Percentiles rank a stretch among this genome's conserved stretches.
These are phyloP conservation scores for Heliocybe sulcata DNA, from an alignment of 1,284 basidiomycete species.

Conservation along the genomic window DNA sequence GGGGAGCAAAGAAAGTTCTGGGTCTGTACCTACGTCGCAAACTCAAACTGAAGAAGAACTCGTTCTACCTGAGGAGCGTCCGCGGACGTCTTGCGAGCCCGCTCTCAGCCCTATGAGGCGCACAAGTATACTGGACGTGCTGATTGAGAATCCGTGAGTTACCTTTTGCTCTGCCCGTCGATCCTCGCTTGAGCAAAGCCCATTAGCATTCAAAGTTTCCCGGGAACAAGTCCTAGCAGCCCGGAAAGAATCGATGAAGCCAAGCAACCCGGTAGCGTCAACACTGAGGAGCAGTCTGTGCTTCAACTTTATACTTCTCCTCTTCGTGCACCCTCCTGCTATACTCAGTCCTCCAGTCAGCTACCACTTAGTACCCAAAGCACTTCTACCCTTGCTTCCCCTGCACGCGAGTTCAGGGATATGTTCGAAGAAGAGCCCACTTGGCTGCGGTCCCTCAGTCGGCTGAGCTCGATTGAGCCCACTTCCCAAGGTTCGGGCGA, in stretches of 20 bases:
- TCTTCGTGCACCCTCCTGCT: neutral
- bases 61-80: neutral
- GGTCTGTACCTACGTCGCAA: neutral
- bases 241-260: neutral
- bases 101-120: too few relatives aligned
- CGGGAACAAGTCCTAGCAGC: neutral
- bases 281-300: neutral
- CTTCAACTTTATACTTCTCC: neutral
- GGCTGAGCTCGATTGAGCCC: neutral
- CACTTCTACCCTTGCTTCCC: neutral
- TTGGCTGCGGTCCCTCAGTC: neutral
- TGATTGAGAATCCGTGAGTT: too few relatives aligned
- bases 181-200: too few relatives aligned
- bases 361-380: neutral
- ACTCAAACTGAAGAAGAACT: neutral
- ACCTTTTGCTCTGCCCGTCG: too few relatives aligned
- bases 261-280: neutral
- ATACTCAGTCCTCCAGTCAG: neutral
- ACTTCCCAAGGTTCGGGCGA: neutral
- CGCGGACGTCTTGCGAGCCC: too few relatives aligned
- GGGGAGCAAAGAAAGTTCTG: neutral
- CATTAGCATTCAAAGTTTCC: too few relatives aligned
- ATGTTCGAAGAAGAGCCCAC: neutral
- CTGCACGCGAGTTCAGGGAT: neutral
- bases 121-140: too few relatives aligned